These are phyloP conservation scores for Aspergillus sp. DNA, from an alignment of 2,329 filamentous ascomycete species.

Conservation along the genomic window DNA sequence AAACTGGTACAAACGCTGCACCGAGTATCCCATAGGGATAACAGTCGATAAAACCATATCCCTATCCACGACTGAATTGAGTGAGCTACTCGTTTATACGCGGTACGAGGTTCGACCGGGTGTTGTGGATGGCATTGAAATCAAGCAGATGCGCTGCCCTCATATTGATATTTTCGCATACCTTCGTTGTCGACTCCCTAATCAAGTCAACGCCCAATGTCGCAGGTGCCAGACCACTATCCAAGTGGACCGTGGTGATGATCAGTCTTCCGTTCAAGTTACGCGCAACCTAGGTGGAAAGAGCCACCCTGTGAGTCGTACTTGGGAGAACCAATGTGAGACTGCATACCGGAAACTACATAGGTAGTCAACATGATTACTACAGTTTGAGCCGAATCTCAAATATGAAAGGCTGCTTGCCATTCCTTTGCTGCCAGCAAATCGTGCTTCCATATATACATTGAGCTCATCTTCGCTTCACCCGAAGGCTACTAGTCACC, in stretches of 20 bases:
- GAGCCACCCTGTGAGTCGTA: not conserved
- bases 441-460: no score
- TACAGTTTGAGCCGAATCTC: no score
- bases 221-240: not conserved
- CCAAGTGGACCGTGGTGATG: not conserved
- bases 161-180: not conserved
- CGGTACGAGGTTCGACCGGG: not conserved
- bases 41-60: not conserved
- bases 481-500: conserved; percentile 16
- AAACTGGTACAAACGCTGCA: not conserved
- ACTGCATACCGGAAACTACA: not conserved
- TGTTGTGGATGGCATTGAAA: not conserved
- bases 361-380: not conserved
- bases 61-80: not conserved
- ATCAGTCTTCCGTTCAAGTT: not conserved
- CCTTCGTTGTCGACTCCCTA: not conserved
- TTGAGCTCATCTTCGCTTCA: conserved; percentile 14
- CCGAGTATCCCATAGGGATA: not conserved
- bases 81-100: not conserved
- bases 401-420: no score
- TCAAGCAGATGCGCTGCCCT: not conserved
- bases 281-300: not conserved
- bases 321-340: not conserved
- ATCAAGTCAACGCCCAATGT: not conserved
- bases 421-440: no score